Evolutionary conservation across 1,139 yeast species (phyloP).

Genomic region (Yamadazyma siamensis): DNA sequence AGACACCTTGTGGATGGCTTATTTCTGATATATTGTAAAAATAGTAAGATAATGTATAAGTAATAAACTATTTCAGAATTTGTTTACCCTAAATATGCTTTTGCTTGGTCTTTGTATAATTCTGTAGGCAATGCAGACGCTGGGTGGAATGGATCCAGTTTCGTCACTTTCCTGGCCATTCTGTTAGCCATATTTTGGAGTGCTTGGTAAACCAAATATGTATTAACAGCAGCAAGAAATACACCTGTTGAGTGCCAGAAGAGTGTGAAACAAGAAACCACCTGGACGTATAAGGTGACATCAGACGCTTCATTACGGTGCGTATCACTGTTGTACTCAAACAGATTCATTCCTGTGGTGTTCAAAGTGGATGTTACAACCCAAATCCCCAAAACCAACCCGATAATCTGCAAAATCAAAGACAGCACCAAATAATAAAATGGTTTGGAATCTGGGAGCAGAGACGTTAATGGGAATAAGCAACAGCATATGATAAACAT

Average conservation of each 20-base stretch:
- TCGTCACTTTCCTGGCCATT: conserved; percentile 1
- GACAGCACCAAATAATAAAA: not conserved
- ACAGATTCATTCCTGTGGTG: conserved; percentile 23
- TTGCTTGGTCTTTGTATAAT: conserved; percentile 1
- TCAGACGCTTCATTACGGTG: conserved; percentile 16
- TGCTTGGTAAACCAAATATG: not conserved
- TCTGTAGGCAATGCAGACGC: not conserved
- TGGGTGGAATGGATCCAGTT: not conserved
- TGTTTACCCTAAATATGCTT: conserved; percentile 1
- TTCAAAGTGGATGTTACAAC: conserved; percentile 20
- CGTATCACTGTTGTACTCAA: conserved; percentile 18
- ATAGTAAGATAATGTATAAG: not conserved
- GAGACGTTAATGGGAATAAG: conserved; percentile 11
- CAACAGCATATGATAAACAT: conserved; percentile 24
- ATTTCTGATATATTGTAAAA: conserved; percentile 61
- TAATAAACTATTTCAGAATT: conserved; percentile 1
- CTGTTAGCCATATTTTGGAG: not conserved
- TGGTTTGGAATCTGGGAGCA: conserved; percentile 10
- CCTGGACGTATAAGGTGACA: conserved; percentile 22
- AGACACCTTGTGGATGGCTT: conserved; percentile 96
- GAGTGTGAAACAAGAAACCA: conserved; percentile 14
- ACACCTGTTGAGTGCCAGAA: conserved; percentile 15
- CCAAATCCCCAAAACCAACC: conserved; percentile 17
- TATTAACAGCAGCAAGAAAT: not conserved
- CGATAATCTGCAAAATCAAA: conserved; percentile 13